Evolutionary conservation across 768 basidiomycete genomes (phyloP), one percentile per base, ranked within the genome.

Genomic region (Pleurotus platypus): DNA sequence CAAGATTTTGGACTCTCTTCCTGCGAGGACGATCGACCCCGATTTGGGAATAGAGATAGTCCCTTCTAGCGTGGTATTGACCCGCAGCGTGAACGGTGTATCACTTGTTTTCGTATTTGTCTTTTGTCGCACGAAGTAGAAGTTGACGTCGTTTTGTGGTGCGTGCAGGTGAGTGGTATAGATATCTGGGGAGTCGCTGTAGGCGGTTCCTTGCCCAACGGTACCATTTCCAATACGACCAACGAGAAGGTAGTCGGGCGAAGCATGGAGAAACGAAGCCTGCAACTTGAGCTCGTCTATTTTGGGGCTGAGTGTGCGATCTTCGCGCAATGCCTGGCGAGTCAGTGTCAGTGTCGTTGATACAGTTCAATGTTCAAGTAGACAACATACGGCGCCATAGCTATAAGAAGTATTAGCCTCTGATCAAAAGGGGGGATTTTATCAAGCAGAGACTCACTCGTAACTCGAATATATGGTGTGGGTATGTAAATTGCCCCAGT

Each of bases 1-100:
- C n/a, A 89, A 68, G 20, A 87, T 72, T 68, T 85, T 87, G 49
- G 80, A 84, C 65, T 87, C 83, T 51, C 86, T 76, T 38, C 87
- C 87, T 16, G 70, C 66, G n/a, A 88, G 74, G n/a, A 76, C 75
- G 55, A 89, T 73, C 30, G 68, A 64, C 5, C 74, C 75, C 5
- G 72, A 65, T 62, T 71, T 56, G 65, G 74, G 66, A 75, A 71
- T 15, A 60, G 60, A 61, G 18, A 78, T 76, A 2, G 71, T 63
- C 1, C 84, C 84, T 38, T 60, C 64, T 35, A 74, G 72, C 2
- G 83, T 85, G 5, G 75, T 75, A 18, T 77, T 76, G 5, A 86
- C 72, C 2, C 73, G 72, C 11, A 77, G 72, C 13, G 61, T 69
- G 27, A 72, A 72, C n/a, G 55, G 46, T 69, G 72, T 79, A 9